Conservation (phyloP, 192 early-diverging fungal species). For the Allomyces javanicus region DNA sequence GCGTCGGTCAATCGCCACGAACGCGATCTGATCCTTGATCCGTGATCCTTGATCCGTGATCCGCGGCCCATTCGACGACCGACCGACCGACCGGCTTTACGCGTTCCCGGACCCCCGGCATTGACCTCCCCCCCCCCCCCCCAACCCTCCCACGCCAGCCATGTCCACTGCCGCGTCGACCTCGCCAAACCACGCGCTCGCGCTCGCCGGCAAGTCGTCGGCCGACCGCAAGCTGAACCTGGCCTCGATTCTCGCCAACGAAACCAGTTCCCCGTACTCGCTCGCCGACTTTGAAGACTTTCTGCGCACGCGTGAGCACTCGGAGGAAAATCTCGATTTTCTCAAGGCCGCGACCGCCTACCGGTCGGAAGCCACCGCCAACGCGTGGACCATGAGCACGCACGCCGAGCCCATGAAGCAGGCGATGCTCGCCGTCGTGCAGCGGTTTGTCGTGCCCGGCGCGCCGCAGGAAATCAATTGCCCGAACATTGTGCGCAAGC, state of each 20-base stretch:
- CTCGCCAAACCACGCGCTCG: too few relatives aligned
- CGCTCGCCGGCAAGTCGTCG: not conserved
- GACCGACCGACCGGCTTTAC: too few relatives aligned
- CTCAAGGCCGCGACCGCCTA: not conserved
- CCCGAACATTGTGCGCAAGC: not conserved
- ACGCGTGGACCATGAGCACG: not conserved
- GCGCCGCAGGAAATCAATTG: not conserved
- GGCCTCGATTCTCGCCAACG: not conserved
- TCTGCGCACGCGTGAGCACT: not conserved
- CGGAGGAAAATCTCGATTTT: not conserved
- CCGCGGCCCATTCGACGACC: too few relatives aligned
- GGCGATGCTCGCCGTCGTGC: not conserved
- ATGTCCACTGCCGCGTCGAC: too few relatives aligned
- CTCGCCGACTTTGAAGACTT: not conserved
- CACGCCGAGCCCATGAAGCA: not conserved
- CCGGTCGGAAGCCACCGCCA: not conserved
- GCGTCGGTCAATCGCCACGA: too few relatives aligned
- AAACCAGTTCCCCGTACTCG: not conserved
- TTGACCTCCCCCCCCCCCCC: too few relatives aligned
- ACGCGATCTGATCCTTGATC: too few relatives aligned
- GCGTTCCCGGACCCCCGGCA: too few relatives aligned
- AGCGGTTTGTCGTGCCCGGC: not conserved
- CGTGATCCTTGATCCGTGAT: too few relatives aligned
- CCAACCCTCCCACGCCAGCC: too few relatives aligned
- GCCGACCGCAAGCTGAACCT: not conserved